Evolutionary conservation across 1,139 yeast species (phyloP), one percentile per base, ranked within the genome.

Genomic region (Geotrichum fermentans): DNA sequence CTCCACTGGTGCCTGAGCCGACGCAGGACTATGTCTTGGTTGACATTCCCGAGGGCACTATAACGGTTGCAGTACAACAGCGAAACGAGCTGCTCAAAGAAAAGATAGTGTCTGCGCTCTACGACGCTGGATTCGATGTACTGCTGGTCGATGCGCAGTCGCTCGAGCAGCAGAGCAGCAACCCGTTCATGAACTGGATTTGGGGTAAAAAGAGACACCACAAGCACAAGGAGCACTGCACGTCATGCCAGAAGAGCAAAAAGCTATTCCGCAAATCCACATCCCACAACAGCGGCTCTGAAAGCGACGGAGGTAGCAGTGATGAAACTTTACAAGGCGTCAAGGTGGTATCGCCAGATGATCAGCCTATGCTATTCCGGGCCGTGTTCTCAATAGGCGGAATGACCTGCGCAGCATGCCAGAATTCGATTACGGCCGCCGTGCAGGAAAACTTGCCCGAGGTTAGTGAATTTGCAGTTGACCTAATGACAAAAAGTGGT

Each of bases 401-500:
- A 1, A 81, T 82, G 87, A 74, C 85, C 0, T 81, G 88, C 59
- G 75, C 82, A 1, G 68, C 82, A 2, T 82, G 88, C 62, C 73
- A 74, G 1, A 66, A 68, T 17, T 58, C 78, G 0, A 74, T 83
- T 2, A 66, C 74, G 1, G 69, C 69, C 7, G 71, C 73, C 0
- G 71, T 82, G n/a, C 60, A 62, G 13, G 65, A 61, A 0, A 62
- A 67, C 2, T 58, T 77, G 3, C 67, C 69, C 1, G 62, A 65
- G 17, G 61, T 64, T 16, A 35, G 55, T 14, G 69, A 66, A 32
- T 56, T 67, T 40, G 62, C 61, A 8, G 70, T 69, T 13, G 71
- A 69, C 45, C 59, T 70, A 7, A 51, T 70, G 42, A 62, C 58
- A 45, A 65, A 67, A 29, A 60, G 68, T 1, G 65, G 66, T 2